Evolutionary conservation across 805 yeast species (phyloP).

Genomic region (Schwanniomyces occidentalis): DNA sequence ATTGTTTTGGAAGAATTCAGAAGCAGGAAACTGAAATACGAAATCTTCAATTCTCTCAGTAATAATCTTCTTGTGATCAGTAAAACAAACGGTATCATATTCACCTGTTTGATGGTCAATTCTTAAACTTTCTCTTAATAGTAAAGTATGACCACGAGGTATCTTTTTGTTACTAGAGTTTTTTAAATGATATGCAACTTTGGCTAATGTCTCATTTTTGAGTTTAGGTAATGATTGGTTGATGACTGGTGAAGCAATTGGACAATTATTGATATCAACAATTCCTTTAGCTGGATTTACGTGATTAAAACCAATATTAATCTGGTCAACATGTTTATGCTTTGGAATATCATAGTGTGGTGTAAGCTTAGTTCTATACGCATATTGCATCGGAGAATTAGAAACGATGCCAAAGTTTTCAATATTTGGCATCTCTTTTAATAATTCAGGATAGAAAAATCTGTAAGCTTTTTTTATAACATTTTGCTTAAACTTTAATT

Average conservation of each 20-base stretch:
- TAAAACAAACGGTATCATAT: constrained; percentile 22
- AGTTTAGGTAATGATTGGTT: constrained; percentile 23
- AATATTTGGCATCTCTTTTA: constrained; percentile 5
- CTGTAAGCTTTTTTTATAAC: constrained; percentile 34
- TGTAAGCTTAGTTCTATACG: constrained; percentile 42
- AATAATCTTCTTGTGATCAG: constrained; percentile 25
- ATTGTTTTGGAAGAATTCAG: constrained; percentile 44
- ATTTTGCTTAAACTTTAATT: constrained; percentile 30
- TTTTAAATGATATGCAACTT: constrained; percentile 3
- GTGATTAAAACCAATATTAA: constrained; percentile 34
- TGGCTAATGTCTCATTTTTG: constrained; percentile 11
- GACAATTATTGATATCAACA: constrained; percentile 38
- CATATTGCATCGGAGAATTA: constrained; percentile 38
- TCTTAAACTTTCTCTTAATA: constrained; percentile 34
- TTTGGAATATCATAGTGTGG: constrained; percentile 33
- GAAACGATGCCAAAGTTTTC: constrained; percentile 25
- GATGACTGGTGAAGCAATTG: constrained; percentile 34
- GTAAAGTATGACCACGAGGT: constrained; percentile 11
- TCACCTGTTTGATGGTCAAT: constrained; percentile 32
- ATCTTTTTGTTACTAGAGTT: not conserved
- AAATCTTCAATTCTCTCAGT: constrained; percentile 37
- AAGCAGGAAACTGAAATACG: constrained; percentile 38
- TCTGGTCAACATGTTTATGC: constrained; percentile 2
- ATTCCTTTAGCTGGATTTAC: constrained; percentile 19
- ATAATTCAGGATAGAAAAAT: constrained; percentile 31